These are phyloP conservation scores for Eucalyptus shirleyi DNA, from an alignment of 345 rosid species.

Conservation along the genomic window DNA sequence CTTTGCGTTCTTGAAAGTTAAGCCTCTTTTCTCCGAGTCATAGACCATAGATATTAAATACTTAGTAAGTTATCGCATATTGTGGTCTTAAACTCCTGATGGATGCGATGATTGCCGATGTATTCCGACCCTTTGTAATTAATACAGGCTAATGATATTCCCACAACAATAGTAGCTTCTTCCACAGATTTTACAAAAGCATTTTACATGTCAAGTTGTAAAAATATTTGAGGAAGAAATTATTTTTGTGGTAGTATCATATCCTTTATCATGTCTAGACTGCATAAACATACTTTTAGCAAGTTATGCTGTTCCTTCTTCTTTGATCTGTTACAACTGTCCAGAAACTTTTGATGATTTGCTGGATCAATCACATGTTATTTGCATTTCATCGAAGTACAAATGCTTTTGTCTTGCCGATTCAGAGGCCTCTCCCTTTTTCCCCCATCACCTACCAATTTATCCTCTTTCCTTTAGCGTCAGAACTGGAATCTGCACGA, in stretches of 20 bases:
- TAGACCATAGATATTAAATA: not conserved
- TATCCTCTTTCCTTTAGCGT: not conserved
- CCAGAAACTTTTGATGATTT: not conserved
- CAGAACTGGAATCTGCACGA: not conserved
- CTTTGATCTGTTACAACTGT: not conserved
- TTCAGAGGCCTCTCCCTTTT: not conserved
- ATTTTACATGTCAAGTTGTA: not conserved
- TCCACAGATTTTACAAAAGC: not conserved
- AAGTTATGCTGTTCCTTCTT: not conserved
- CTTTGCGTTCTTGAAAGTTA: not conserved
- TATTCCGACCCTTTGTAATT: not conserved
- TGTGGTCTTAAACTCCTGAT: not conserved
- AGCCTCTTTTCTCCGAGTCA: not conserved
- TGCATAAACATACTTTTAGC: not conserved
- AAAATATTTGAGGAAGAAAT: not conserved
- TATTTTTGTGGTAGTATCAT: not conserved
- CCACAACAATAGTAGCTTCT: not conserved
- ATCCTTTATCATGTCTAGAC: constrained; percentile 1
- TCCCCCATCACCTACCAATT: not conserved
- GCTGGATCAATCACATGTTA: not conserved
- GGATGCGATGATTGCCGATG: not conserved
- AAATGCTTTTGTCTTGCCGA: not conserved
- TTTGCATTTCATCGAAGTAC: not conserved
- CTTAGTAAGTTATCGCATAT: not conserved
- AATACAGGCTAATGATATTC: not conserved